phyloP scores from a whole-genome alignment of 495 filamentous ascomycete genomes.

The Talaromyces proteolyticus region DNA sequence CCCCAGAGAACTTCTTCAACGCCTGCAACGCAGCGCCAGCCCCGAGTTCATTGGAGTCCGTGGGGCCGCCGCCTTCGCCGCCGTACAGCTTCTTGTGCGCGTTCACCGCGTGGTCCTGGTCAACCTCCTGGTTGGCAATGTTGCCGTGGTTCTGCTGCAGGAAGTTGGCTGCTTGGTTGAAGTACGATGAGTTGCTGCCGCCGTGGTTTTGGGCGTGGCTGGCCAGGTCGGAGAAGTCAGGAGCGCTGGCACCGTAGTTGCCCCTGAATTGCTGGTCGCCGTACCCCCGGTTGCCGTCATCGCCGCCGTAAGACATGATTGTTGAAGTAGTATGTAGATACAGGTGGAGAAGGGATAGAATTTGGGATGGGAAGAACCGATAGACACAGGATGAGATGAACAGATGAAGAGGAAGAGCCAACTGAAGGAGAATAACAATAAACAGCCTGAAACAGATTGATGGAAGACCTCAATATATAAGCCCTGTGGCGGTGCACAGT shows the following conservation, averaged over 20 bases:
- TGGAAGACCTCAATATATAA: too few relatives aligned
- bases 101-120: conserved; percentile 49
- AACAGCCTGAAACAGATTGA: too few relatives aligned
- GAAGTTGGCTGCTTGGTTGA: conserved; percentile 7
- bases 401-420: background rate
- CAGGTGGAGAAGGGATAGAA: background rate
- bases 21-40: conserved; percentile 63
- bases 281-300: background rate
- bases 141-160: conserved; percentile 6
- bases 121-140: conserved; percentile 27
- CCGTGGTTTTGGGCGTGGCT: conserved; percentile 5
- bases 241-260: conserved; percentile 4
- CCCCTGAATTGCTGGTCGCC: conserved; percentile 6
- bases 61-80: conserved; percentile 18
- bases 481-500: background rate
- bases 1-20: conserved; percentile 55
- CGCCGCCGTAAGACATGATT: conserved; percentile 6
- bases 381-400: background rate
- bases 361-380: background rate
- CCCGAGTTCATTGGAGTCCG: conserved; percentile 41
- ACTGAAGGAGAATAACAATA: background rate
- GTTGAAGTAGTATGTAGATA: background rate
- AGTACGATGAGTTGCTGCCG: conserved; percentile 3
- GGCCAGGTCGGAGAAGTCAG: conserved; percentile 4
- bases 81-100: conserved; percentile 54